Conservation (phyloP, 1,284 basidiomycete genomes). For the Ganoderma sinense region DNA sequence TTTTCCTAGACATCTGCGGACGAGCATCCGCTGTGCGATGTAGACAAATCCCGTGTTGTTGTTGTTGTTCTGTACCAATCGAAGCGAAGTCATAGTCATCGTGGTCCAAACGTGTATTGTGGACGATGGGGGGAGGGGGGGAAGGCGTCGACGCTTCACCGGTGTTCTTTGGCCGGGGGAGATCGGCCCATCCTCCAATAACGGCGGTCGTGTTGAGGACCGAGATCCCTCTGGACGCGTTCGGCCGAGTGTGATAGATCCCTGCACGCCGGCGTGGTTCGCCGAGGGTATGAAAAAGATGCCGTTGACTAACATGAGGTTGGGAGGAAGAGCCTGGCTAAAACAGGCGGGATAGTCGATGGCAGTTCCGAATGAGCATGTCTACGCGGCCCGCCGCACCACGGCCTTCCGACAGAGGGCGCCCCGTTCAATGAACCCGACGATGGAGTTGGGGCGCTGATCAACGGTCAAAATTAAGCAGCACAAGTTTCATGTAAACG, state of each 20-base stretch:
- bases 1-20: conserved; percentile 1
- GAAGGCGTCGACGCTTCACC: neutral
- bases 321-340: neutral
- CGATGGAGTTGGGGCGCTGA: neutral
- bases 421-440: neutral
- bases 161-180: neutral
- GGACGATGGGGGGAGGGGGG: neutral
- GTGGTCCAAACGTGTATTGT: neutral
- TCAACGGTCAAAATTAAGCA: neutral
- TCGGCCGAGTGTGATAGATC: no score
- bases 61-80: neutral
- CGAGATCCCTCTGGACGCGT: neutral
- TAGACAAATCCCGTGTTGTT: neutral
- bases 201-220: neutral
- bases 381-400: neutral
- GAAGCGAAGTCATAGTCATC: neutral
- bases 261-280: neutral
- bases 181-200: neutral
- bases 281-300: neutral
- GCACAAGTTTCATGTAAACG: neutral
- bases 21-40: neutral
- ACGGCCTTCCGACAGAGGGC: neutral
- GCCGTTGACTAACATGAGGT: neutral
- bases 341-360: neutral
- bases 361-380: neutral